These are phyloP conservation scores for Anthracocystis panici-leucophaei DNA, from an alignment of 1,284 basidiomycete species.

Conservation along the genomic window DNA sequence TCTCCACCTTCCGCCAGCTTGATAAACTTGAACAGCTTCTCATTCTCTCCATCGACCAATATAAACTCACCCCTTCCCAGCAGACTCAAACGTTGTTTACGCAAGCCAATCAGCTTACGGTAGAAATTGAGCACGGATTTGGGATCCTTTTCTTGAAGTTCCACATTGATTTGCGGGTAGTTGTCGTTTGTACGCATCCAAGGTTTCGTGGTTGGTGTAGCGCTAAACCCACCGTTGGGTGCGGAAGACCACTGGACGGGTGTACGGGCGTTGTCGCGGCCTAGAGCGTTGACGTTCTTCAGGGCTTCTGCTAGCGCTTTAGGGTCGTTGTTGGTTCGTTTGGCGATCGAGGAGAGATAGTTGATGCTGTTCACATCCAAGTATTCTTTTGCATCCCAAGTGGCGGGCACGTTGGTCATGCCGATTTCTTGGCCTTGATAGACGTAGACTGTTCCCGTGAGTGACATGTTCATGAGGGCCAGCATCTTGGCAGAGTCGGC, in stretches of 20 bases:
- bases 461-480: slow-evolving; percentile 75
- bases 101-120: slow-evolving; percentile 73
- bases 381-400: slow-evolving; percentile 77
- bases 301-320: slow-evolving; percentile 71
- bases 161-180: slow-evolving; percentile 76
- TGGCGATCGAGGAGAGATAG: slow-evolving; percentile 43
- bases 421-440: slow-evolving; percentile 78
- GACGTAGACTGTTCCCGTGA: slow-evolving; percentile 78
- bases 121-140: slow-evolving; percentile 76
- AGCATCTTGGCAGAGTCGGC: slow-evolving; percentile 76
- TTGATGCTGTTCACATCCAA: slow-evolving; percentile 56
- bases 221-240: slow-evolving; percentile 77
- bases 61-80: slow-evolving; percentile 75
- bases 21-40: slow-evolving; percentile 75
- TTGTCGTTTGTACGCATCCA: slow-evolving; percentile 85
- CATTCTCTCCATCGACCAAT: slow-evolving; percentile 72
- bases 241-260: slow-evolving; percentile 79
- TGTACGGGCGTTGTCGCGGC: slow-evolving; percentile 78
- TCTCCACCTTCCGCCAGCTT: slow-evolving; percentile 71
- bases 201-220: slow-evolving; percentile 72
- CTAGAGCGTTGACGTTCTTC: slow-evolving; percentile 75
- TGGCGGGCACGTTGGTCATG: slow-evolving; percentile 77
- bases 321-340: slow-evolving; percentile 33
- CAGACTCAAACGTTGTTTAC: slow-evolving; percentile 75
- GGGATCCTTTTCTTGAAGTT: slow-evolving; percentile 72